Percentiles rank a stretch among this genome's conserved stretches.
Evolutionary conservation across 2,329 filamentous ascomycete genomes (phyloP).

Genomic region (Lojkania enalia): DNA sequence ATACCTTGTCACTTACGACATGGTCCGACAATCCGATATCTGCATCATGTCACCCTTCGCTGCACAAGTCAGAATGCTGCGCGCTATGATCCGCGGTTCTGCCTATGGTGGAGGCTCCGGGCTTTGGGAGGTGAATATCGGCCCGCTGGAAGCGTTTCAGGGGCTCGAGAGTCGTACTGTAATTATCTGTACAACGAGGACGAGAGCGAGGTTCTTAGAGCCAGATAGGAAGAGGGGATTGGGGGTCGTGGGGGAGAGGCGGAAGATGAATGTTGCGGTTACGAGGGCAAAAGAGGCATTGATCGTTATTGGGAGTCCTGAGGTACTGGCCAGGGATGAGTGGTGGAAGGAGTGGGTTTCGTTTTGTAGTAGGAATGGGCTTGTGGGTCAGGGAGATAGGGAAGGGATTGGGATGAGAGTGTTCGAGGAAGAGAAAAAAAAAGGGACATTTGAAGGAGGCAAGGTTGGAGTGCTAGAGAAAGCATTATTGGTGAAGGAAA

Average conservation of each 20-base stretch:
- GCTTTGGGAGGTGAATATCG: conserved; percentile 48
- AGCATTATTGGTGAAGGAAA: conserved; percentile 28
- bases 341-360: conserved; percentile 44
- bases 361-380: conserved; percentile 46
- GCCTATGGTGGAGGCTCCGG: conserved; percentile 16
- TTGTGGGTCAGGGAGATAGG: conserved; percentile 28
- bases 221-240: conserved; percentile 33
- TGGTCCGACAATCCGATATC: conserved; percentile 42
- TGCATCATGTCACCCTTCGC: conserved; percentile 51
- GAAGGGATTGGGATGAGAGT: neutral
- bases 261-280: conserved; percentile 51
- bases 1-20: conserved; percentile 26
- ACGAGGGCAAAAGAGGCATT: conserved; percentile 50
- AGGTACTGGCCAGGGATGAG: conserved; percentile 42
- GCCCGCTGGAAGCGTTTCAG: conserved; percentile 52
- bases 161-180: conserved; percentile 50
- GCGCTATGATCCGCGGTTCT: conserved; percentile 36
- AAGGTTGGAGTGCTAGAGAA: conserved; percentile 33
- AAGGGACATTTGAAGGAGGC: conserved; percentile 1
- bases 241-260: conserved; percentile 45
- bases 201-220: conserved; percentile 36
- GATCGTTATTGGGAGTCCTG: conserved; percentile 48
- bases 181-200: conserved; percentile 51
- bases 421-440: conserved; percentile 3
- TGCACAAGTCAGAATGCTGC: conserved; percentile 50